Evolutionary conservation across 331 rosid species (phyloP).

Genomic region (Saraca asoca): DNA sequence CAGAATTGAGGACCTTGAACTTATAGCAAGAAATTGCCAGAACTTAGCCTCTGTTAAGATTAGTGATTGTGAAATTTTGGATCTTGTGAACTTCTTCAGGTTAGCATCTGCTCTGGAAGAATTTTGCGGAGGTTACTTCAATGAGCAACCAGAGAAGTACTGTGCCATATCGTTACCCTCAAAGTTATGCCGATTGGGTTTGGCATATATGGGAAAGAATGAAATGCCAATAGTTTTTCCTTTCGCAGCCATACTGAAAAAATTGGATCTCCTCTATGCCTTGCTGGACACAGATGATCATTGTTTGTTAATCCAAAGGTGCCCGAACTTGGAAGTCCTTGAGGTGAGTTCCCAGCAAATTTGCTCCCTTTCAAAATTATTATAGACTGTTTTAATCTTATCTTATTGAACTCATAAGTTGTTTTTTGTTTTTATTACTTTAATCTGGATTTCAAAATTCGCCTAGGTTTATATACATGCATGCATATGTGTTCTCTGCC

Average conservation of each 20-base stretch:
- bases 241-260: constrained; percentile 62
- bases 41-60: constrained; percentile 75
- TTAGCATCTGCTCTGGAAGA: constrained; percentile 69
- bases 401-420: neutral
- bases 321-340: constrained; percentile 88
- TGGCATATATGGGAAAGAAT: constrained; percentile 70
- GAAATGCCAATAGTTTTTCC: constrained; percentile 83
- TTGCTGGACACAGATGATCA: constrained; percentile 91
- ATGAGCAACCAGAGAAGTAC: constrained; percentile 57
- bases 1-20: constrained; percentile 74
- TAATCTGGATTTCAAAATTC: constrained; percentile 26
- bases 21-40: constrained; percentile 73
- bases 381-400: constrained; percentile 10
- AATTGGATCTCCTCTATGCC: constrained; percentile 85
- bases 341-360: constrained; percentile 56
- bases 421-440: constrained; percentile 22
- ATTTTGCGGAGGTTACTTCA: constrained; percentile 87
- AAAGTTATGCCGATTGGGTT: constrained; percentile 67
- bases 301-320: constrained; percentile 73
- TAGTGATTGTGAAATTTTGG: constrained; percentile 73
- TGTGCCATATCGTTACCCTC: constrained; percentile 54
- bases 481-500: constrained; percentile 8
- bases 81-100: constrained; percentile 69
- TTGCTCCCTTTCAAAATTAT: constrained; percentile 14
- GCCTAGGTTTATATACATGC: constrained; percentile 9